Conservation (phyloP, 768 basidiomycete genomes). For the Leccinellum rugosiceps region DNA sequence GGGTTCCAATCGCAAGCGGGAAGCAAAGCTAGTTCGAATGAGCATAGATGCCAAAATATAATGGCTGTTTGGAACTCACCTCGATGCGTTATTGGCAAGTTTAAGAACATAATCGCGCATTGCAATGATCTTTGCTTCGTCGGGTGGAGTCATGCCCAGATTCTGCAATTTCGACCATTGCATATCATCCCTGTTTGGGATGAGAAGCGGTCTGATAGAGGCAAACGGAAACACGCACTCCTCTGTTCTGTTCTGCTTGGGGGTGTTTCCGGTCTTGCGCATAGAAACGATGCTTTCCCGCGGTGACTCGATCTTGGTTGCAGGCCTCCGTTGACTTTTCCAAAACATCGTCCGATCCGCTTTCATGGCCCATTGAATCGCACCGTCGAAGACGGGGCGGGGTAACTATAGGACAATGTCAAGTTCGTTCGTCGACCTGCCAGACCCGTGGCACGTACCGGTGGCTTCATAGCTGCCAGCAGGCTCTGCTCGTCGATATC, state of each 20-base stretch:
- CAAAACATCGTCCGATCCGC: slow-evolving; percentile 79
- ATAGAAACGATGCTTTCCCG: slow-evolving; percentile 69
- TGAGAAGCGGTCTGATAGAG: neutral
- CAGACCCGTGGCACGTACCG: slow-evolving; percentile 48
- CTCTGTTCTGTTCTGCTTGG: slow-evolving; percentile 60
- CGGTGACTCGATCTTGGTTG: slow-evolving; percentile 59
- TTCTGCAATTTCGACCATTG: slow-evolving; percentile 79
- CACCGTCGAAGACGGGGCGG: slow-evolving; percentile 79
- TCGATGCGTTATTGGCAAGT: slow-evolving; percentile 73
- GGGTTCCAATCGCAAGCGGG: slow-evolving; percentile 58
- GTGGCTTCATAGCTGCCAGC: slow-evolving; percentile 71
- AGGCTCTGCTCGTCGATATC: slow-evolving; percentile 71
- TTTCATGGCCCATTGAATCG: slow-evolving; percentile 86
- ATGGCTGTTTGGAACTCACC: slow-evolving; percentile 39
- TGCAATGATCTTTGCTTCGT: slow-evolving; percentile 83
- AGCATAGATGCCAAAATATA: neutral
- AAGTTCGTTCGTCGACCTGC: neutral
- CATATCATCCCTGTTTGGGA: slow-evolving; percentile 60
- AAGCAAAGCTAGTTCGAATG: slow-evolving; percentile 55
- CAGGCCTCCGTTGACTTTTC: slow-evolving; percentile 50
- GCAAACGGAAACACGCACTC: slow-evolving; percentile 53
- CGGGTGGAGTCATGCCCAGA: slow-evolving; percentile 77
- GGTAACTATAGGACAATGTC: slow-evolving; percentile 38
- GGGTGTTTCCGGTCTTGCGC: slow-evolving; percentile 44
- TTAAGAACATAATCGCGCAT: slow-evolving; percentile 89